Evolutionary conservation across 495 filamentous ascomycete species (phyloP), one percentile per base, ranked within the genome.

Genomic region (Oleoguttula mirabilis): DNA sequence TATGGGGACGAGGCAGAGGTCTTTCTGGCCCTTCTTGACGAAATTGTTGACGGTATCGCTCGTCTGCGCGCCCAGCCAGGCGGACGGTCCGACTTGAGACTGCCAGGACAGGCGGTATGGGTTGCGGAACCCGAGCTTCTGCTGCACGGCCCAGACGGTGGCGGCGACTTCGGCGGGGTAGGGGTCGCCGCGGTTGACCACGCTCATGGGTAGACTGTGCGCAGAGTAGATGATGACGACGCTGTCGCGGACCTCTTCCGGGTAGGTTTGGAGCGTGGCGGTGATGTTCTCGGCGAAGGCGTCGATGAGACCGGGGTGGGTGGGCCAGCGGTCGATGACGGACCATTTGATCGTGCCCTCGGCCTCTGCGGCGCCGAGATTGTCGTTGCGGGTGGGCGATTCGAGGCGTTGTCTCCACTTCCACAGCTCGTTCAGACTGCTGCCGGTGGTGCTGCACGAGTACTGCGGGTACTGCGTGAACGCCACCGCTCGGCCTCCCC

Each of bases 381-480:
- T 45, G 12, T 35, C 10, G 24, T 53, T 53, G 21, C 44, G 19
- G 6, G 2, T 39, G 4, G 50, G 50, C 21, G 44, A 82, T 66
- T 99, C 92, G 45, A 95, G 61, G 47, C 87, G 75, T 52, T 81
- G 82, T 43, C 86, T 70, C 83, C 87, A 92, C 62, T 88, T 93
- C 92, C 92, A 99, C 31, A 99, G 59, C 65, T 99, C 92, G 55
- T 96, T 99, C 39, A 99, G 60, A 34, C 83, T 90, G 62, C 85
- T 93, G 25, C 92, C 92, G 1, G 92, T 99, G 5, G 92, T 99
- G 19, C 85, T 93, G 63, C 92, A 99, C n/a, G 83, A 90, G 59
- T 99, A 99, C 58, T 99, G 92, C 16, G 92, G 92, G 53, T 99
- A 99, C 59, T 99, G 92, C 3, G 90, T 94, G 60, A 96, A 99